A percentile compares a stretch with the other conserved stretches of the same genome.
These are phyloP conservation scores for Candida maltosa DNA, from an alignment of 805 yeast species.

Conservation along the genomic window DNA sequence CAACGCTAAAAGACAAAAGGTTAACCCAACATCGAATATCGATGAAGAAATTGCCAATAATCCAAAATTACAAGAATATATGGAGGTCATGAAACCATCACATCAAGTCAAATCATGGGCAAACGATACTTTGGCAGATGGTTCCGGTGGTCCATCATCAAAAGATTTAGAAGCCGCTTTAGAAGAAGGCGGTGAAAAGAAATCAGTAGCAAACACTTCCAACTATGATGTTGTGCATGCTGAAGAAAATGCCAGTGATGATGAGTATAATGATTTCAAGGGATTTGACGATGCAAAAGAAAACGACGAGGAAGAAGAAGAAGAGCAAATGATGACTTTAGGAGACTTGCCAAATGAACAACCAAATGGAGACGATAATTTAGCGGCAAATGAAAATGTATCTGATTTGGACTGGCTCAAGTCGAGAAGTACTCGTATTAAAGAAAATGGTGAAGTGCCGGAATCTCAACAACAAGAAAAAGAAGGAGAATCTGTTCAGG, in stretches of 20 bases:
- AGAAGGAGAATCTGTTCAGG: conserved; percentile 9
- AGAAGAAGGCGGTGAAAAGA: conserved; percentile 17
- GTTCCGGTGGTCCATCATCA: conserved; percentile 43
- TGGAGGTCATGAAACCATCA: conserved; percentile 80
- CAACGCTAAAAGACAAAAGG: conserved; percentile 37
- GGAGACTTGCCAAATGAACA: conserved; percentile 17
- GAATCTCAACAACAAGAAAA: conserved; percentile 13
- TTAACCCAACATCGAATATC: conserved; percentile 33
- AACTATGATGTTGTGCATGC: conserved; percentile 32
- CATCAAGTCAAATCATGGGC: conserved; percentile 73
- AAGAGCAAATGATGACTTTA: conserved; percentile 49
- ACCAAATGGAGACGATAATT: conserved; percentile 17
- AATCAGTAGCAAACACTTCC: conserved; percentile 10
- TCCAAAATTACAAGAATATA: conserved; percentile 71
- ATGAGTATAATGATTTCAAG: conserved; percentile 48
- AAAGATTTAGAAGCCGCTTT: conserved; percentile 44
- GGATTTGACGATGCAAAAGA: conserved; percentile 25
- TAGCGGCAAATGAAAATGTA: conserved; percentile 46
- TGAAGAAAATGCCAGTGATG: conserved; percentile 47
- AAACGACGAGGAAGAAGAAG: conserved; percentile 42
- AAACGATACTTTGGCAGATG: conserved; percentile 52
- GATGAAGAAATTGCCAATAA: conserved; percentile 63
- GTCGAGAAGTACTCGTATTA: conserved; percentile 68
- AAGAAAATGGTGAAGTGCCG: conserved; percentile 26
- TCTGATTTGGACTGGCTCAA: conserved; percentile 88